phyloP scores from a whole-genome alignment of 1,284 basidiomycete species.

The Garcileccinum viscosum region DNA sequence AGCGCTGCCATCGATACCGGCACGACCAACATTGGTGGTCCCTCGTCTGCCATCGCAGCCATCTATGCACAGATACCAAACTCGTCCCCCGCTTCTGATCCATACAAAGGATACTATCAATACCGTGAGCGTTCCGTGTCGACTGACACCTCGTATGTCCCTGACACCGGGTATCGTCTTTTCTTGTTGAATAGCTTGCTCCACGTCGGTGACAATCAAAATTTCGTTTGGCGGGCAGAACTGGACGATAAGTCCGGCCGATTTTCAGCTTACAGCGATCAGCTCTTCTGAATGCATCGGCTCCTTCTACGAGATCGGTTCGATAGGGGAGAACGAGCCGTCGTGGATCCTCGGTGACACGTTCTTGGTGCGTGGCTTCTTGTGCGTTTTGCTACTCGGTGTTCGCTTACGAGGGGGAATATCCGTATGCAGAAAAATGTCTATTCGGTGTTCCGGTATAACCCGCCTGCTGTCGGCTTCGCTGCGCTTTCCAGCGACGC shows the following conservation, averaged over 20 bases:
- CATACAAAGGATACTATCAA: slow-evolving; percentile 39
- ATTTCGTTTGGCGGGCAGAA: slow-evolving; percentile 53
- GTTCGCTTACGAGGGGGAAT: not conserved
- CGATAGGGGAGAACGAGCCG: slow-evolving; percentile 31
- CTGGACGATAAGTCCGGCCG: slow-evolving; percentile 51
- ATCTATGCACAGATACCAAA: slow-evolving; percentile 47
- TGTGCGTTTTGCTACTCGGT: not conserved
- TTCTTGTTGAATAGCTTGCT: slow-evolving; percentile 24
- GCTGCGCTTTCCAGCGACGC: slow-evolving; percentile 46
- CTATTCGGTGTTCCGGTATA: slow-evolving; percentile 59
- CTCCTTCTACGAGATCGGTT: slow-evolving; percentile 51
- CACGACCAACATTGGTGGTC: slow-evolving; percentile 48
- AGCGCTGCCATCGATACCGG: slow-evolving; percentile 51
- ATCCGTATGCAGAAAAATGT: slow-evolving; percentile 52
- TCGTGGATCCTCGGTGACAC: slow-evolving; percentile 60
- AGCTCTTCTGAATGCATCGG: slow-evolving; percentile 52
- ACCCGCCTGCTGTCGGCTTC: slow-evolving; percentile 58
- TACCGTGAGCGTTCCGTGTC: slow-evolving; percentile 27
- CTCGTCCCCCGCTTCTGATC: slow-evolving; percentile 35
- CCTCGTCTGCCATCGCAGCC: slow-evolving; percentile 36
- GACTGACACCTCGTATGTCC: not conserved
- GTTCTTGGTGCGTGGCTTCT: slow-evolving; percentile 47
- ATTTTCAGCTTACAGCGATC: slow-evolving; percentile 50
- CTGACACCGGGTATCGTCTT: not conserved
- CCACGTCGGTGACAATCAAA: slow-evolving; percentile 24